Evolutionary conservation across 768 basidiomycete genomes (phyloP).

Genomic region (Leccinum subtestaceum): DNA sequence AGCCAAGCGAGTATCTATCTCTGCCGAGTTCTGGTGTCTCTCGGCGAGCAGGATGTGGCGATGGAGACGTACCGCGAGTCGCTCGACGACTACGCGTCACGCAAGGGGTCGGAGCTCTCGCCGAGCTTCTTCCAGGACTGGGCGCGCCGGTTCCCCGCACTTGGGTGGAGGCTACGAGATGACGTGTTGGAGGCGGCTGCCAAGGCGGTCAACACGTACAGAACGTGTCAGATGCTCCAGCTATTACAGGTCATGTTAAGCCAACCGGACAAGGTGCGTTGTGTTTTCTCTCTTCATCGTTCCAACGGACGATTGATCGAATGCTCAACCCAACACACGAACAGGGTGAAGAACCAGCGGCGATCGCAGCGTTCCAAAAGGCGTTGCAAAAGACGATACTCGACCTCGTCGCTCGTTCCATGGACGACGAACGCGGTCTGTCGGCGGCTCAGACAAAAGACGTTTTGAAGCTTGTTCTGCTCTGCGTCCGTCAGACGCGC

Average conservation of each 20-base stretch:
- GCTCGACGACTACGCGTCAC: slow-evolving; percentile 69
- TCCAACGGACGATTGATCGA: background rate
- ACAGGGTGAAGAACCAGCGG: slow-evolving; percentile 40
- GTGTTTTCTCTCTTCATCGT: background rate
- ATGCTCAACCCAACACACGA: background rate
- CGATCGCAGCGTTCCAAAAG: slow-evolving; percentile 44
- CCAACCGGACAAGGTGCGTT: slow-evolving; percentile 34
- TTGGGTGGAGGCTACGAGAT: slow-evolving; percentile 64
- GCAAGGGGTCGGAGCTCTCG: slow-evolving; percentile 78
- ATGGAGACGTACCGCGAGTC: slow-evolving; percentile 61
- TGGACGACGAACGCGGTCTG: slow-evolving; percentile 43
- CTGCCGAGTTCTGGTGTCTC: slow-evolving; percentile 46
- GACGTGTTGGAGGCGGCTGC: slow-evolving; percentile 54
- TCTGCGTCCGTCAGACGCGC: slow-evolving; percentile 59
- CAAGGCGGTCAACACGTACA: slow-evolving; percentile 71
- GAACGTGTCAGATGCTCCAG: slow-evolving; percentile 71
- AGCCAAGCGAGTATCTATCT: slow-evolving; percentile 72
- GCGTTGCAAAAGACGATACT: slow-evolving; percentile 49
- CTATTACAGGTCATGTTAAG: slow-evolving; percentile 64
- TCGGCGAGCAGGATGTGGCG: slow-evolving; percentile 40
- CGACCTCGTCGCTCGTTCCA: slow-evolving; percentile 45
- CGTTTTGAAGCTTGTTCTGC: slow-evolving; percentile 66
- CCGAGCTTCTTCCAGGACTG: slow-evolving; percentile 76
- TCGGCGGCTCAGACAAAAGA: slow-evolving; percentile 73
- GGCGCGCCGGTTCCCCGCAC: slow-evolving; percentile 57